Evolutionary conservation across 164 flowering plant genomes (phyloP).

Genomic region (Hamamelis virginiana): DNA sequence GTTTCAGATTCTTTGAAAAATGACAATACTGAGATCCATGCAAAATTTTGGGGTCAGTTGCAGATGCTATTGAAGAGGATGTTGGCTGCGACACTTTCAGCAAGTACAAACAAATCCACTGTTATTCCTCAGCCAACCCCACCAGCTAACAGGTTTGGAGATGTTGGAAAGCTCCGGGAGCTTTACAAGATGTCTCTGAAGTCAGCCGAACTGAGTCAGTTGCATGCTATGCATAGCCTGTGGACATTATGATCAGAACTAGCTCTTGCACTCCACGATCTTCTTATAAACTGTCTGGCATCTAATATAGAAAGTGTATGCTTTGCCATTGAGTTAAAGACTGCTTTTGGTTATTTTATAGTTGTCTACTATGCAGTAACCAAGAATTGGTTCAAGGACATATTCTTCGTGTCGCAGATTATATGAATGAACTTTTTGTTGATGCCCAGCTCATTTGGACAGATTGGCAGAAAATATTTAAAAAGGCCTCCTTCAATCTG

Average conservation of each 20-base stretch:
- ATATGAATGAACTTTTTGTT: not conserved
- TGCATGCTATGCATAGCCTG: constrained; percentile 58
- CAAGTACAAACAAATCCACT: constrained; percentile 37
- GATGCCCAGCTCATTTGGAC: not conserved
- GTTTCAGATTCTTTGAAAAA: constrained; percentile 19
- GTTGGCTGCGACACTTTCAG: constrained; percentile 48
- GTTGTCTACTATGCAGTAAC: not conserved
- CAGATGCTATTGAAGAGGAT: constrained; percentile 69
- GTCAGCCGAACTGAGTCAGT: constrained; percentile 44
- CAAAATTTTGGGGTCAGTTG: constrained; percentile 68
- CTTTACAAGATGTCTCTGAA: constrained; percentile 80
- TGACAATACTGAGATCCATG: constrained; percentile 30
- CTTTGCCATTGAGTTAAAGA: too few species aligned
- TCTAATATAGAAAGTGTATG: too few species aligned
- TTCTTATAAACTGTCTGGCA: too few species aligned
- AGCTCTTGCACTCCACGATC: too few species aligned
- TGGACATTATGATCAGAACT: constrained; percentile 44
- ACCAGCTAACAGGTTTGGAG: constrained; percentile 39
- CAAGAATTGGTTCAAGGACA: too few species aligned
- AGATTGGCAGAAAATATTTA: not conserved
- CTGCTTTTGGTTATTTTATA: constrained; percentile 14
- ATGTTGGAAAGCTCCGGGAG: constrained; percentile 62
- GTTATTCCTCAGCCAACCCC: constrained; percentile 22
- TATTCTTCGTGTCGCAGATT: too few species aligned
- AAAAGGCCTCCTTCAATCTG: not conserved